These are phyloP conservation scores for Phyllosticta ampelicida DNA, from an alignment of 2,329 filamentous ascomycete species.

Conservation along the genomic window DNA sequence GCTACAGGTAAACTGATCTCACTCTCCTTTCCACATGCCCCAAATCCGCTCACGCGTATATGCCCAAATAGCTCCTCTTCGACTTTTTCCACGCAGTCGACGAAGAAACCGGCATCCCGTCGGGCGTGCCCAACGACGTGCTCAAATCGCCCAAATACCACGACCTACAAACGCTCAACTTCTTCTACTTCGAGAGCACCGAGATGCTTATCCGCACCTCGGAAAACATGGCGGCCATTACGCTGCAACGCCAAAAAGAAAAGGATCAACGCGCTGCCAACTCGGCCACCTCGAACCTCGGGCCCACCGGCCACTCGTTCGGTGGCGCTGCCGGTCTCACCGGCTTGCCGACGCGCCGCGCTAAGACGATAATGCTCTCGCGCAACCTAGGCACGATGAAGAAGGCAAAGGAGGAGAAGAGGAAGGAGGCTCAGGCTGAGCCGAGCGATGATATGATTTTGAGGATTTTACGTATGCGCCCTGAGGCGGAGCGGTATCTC, in stretches of 20 bases:
- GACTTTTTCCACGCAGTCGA: conserved; percentile 93
- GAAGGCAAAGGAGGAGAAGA: conserved; percentile 89
- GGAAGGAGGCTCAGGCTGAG: conserved; percentile 90
- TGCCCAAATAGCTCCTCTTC: conserved; percentile 55
- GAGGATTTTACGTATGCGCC: conserved; percentile 86
- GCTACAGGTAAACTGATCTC: conserved; percentile 59
- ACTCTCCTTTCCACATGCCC: too few species aligned
- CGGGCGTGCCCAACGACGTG: conserved; percentile 82
- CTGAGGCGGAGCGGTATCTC: conserved; percentile 77
- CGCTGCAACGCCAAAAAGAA: conserved; percentile 65
- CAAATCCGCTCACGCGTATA: conserved; percentile 9
- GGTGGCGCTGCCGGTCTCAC: conserved; percentile 45
- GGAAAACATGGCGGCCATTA: conserved; percentile 87
- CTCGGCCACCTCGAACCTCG: conserved; percentile 53
- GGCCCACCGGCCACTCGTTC: conserved; percentile 37
- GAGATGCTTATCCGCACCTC: conserved; percentile 90
- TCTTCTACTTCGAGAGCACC: conserved; percentile 94
- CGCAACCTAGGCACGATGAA: conserved; percentile 94
- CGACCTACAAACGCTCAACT: conserved; percentile 90
- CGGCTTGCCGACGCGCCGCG: conserved; percentile 45
- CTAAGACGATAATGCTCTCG: conserved; percentile 70
- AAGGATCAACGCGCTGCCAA: conserved; percentile 37
- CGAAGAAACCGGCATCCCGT: conserved; percentile 68
- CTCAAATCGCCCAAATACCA: conserved; percentile 97
- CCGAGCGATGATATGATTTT: conserved; percentile 98